Evolutionary conservation across 78 protist genomes (phyloP).

Genomic region (Dictyostelium purpureum): DNA sequence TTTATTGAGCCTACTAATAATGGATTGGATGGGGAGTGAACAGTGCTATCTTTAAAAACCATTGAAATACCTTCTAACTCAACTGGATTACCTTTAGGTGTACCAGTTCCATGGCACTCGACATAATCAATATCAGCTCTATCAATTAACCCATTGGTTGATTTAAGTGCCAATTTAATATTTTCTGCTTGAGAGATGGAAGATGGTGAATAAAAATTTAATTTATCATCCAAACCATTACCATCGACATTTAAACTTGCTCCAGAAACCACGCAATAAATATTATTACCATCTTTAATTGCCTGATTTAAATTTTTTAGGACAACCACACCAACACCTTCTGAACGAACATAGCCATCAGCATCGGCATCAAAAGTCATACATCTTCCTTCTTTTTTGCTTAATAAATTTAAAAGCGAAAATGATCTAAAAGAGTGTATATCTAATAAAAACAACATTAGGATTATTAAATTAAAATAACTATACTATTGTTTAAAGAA

Average conservation of each 20-base stretch:
- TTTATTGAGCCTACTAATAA: conserved; percentile 23
- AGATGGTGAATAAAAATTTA: conserved; percentile 23
- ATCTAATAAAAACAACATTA: conserved; percentile 31
- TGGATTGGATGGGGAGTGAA: not conserved
- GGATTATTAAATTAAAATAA: conserved; percentile 32
- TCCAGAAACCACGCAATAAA: conserved; percentile 58
- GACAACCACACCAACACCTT: conserved; percentile 81
- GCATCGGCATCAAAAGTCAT: conserved; percentile 82
- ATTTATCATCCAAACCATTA: not conserved
- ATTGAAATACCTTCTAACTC: conserved; percentile 7
- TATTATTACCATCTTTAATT: conserved; percentile 23
- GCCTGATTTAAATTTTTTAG: conserved; percentile 16
- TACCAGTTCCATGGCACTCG: conserved; percentile 57
- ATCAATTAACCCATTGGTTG: not conserved
- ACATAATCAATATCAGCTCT: conserved; percentile 15
- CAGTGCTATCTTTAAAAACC: conserved; percentile 24
- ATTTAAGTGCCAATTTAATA: conserved; percentile 13
- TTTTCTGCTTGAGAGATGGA: conserved; percentile 21
- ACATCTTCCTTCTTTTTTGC: conserved; percentile 60
- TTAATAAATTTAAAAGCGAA: not conserved
- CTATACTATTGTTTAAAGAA: not conserved
- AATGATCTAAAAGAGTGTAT: conserved; percentile 1
- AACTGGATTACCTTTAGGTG: conserved; percentile 27
- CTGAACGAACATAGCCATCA: conserved; percentile 89
- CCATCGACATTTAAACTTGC: conserved; percentile 80